Conservation (phyloP, 768 basidiomycete genomes). For the Gloeopeniophorella convolvens region DNA sequence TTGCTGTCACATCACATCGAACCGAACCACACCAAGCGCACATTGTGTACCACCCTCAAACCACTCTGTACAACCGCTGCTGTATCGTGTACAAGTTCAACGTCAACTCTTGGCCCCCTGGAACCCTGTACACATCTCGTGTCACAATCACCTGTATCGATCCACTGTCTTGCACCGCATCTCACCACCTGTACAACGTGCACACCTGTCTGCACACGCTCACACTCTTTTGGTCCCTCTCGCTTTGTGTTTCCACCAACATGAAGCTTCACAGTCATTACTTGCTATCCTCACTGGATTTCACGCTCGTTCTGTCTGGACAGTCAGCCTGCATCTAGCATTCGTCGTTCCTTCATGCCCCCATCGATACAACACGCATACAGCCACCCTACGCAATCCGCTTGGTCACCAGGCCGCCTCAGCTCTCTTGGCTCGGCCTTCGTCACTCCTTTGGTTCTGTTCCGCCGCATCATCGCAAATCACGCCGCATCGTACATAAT, state of each 20-base stretch:
- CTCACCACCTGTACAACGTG: not conserved
- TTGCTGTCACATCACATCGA: constrained; percentile 6
- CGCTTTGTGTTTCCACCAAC: not conserved
- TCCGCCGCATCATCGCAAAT: constrained; percentile 5
- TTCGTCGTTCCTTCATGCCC: constrained; percentile 10
- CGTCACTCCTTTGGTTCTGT: not conserved
- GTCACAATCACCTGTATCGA: constrained; percentile 11
- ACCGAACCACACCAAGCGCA: constrained; percentile 4
- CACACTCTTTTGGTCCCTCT: constrained; percentile 13
- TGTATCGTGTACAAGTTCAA: constrained; percentile 9
- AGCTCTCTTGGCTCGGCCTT: constrained; percentile 1
- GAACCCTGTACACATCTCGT: constrained; percentile 8
- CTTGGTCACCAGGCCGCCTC: constrained; percentile 8
- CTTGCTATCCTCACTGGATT: constrained; percentile 1
- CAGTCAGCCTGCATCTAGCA: constrained; percentile 12
- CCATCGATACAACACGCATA: constrained; percentile 10
- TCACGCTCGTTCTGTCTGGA: too few relatives aligned
- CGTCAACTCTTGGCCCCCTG: too few relatives aligned
- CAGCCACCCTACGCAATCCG: constrained; percentile 3
- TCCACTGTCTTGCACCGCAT: constrained; percentile 13
- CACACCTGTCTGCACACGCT: not conserved
- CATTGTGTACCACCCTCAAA: not conserved
- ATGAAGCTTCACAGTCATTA: constrained; percentile 1
- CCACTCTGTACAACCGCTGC: constrained; percentile 11
- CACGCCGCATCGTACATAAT: constrained; percentile 10